Percentiles rank a stretch among this genome's conserved stretches.
Evolutionary conservation across 2,329 filamentous ascomycete genomes (phyloP).

Genomic region (Ilyonectria mors-panacis): DNA sequence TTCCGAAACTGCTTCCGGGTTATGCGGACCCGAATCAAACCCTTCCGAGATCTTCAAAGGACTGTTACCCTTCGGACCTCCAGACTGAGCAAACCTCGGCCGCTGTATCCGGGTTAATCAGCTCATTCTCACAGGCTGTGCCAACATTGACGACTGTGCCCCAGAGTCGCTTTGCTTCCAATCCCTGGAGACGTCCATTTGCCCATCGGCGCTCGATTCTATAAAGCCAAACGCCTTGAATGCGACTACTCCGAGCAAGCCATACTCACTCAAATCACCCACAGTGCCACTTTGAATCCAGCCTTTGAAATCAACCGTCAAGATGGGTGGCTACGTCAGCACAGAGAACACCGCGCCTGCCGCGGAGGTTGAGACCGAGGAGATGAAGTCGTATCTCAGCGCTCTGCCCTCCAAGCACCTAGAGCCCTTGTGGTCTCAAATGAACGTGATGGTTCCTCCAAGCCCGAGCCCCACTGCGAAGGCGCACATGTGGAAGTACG

Average conservation of each 20-base stretch:
- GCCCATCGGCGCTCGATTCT: not conserved
- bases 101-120: not conserved
- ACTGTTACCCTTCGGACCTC: not conserved
- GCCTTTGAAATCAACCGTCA: not conserved
- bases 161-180: not conserved
- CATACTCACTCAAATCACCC: not conserved
- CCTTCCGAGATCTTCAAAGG: not conserved
- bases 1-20: slow-evolving; percentile 8
- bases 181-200: not conserved
- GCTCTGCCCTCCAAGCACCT: slow-evolving; percentile 50
- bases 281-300: not conserved
- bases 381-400: slow-evolving; percentile 49
- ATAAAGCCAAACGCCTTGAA: not conserved
- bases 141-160: not conserved
- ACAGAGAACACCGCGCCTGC: slow-evolving; percentile 4
- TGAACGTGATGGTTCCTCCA: slow-evolving; percentile 63
- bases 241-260: not conserved
- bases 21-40: not conserved
- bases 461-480: slow-evolving; percentile 59
- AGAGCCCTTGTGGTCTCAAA: slow-evolving; percentile 65
- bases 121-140: not conserved
- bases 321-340: slow-evolving; percentile 35
- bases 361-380: slow-evolving; percentile 36
- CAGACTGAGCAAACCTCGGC: not conserved
- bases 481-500: slow-evolving; percentile 58